These are phyloP conservation scores for Phytophthora hybrid DNA, from an alignment of 352 stramenopile species.

Conservation along the genomic window DNA sequence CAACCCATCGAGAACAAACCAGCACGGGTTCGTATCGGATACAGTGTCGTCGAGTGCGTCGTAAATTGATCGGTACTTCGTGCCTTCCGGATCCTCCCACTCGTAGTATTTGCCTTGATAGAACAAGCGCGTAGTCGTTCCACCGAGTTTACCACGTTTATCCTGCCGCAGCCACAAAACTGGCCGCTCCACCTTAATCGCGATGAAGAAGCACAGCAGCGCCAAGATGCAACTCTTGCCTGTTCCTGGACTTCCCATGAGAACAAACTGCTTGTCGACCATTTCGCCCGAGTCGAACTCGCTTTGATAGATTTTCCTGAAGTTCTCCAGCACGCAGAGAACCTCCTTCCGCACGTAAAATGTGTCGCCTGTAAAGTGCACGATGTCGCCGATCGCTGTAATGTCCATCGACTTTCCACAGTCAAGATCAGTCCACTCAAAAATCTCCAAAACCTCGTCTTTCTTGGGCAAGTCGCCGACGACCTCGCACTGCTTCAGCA, in stretches of 20 bases:
- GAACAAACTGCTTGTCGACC: slow-evolving; percentile 8
- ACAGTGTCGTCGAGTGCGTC: background rate
- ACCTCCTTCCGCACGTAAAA: slow-evolving; percentile 21
- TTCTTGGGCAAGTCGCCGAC: background rate
- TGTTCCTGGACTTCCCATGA: slow-evolving; percentile 6
- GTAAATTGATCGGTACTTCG: background rate
- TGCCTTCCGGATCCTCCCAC: background rate
- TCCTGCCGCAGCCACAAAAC: slow-evolving; percentile 10
- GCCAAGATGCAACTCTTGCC: slow-evolving; percentile 24
- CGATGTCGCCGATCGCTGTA: slow-evolving; percentile 1
- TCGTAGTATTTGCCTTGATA: slow-evolving; percentile 17
- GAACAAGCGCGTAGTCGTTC: slow-evolving; percentile 8
- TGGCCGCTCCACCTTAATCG: background rate
- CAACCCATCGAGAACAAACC: slow-evolving; percentile 19
- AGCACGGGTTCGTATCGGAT: background rate
- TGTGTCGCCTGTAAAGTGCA: background rate
- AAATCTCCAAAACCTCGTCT: background rate
- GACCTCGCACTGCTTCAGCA: background rate
- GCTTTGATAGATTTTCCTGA: slow-evolving; percentile 3
- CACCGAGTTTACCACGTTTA: no score
- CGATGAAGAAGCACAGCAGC: slow-evolving; percentile 20
- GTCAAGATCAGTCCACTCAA: slow-evolving; percentile 4
- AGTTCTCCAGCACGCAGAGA: slow-evolving; percentile 4
- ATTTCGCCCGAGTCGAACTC: background rate
- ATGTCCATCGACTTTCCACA: slow-evolving; percentile 2